phyloP scores from a whole-genome alignment of 2,329 filamentous ascomycete genomes.

The Nothophaeocryptopus gaeumannii region DNA sequence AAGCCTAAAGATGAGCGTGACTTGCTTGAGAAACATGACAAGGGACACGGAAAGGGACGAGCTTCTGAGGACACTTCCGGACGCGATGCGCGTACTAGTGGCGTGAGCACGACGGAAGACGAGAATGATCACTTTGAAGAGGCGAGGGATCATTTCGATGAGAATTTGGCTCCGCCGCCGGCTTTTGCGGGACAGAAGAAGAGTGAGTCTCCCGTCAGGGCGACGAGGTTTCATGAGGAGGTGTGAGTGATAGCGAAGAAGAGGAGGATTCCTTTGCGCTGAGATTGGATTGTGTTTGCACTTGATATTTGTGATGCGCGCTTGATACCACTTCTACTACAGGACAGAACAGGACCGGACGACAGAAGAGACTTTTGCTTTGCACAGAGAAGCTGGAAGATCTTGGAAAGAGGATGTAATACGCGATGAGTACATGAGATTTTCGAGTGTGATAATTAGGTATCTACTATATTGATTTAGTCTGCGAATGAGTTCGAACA shows the following conservation, averaged over 20 bases:
- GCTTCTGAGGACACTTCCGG: not conserved
- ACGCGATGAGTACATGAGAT: too few relatives aligned
- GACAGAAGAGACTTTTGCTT: too few relatives aligned
- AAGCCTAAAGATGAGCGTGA: conserved; percentile 21
- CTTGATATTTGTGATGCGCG: too few relatives aligned
- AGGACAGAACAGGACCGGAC: too few relatives aligned
- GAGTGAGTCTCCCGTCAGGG: conserved; percentile 49
- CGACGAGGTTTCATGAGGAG: conserved; percentile 59
- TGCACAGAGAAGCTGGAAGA: too few relatives aligned
- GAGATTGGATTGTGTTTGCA: too few relatives aligned
- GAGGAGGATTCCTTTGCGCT: not conserved
- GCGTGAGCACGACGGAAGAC: conserved; percentile 29
- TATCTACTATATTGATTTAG: too few relatives aligned
- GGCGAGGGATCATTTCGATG: conserved; percentile 51
- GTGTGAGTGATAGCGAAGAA: conserved; percentile 37
- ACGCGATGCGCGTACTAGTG: not conserved
- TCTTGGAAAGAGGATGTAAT: too few relatives aligned
- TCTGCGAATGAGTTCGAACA: too few relatives aligned
- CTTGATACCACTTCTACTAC: too few relatives aligned
- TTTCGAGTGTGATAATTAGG: too few relatives aligned
- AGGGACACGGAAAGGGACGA: not conserved
- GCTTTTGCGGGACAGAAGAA: conserved; percentile 36
- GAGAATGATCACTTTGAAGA: conserved; percentile 53
- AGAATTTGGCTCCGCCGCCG: conserved; percentile 43
- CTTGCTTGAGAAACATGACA: conserved; percentile 3